Base-by-base conservation (phyloP, 2,329 filamentous ascomycete species). In the Colletotrichum nymphaeae region DNA sequence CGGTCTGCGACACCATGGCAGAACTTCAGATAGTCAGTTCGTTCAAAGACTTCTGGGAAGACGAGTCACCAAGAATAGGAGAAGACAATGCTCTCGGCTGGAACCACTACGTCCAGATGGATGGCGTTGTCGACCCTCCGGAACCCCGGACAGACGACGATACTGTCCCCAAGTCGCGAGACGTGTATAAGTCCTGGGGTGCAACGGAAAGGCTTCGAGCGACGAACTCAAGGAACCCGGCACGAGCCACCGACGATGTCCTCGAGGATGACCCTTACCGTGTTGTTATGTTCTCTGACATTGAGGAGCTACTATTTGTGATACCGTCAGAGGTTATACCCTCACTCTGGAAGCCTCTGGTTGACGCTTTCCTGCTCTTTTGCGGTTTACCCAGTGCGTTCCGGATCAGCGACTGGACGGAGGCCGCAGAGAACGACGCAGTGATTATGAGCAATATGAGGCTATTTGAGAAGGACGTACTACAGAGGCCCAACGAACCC, bases 41-140 rank as follows among this genome's bases (percentile, higher is more conserved):
- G 0, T 93, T 98, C 74, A 85, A 89, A 60, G 88, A 92, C 2
- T 98, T 97, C 75, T 98, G 97, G 97, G 95, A 98, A 72, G 94
- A 91, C 69, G 96, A 98, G 79, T 87, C 91, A 0, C 86, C 93
- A 0, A 90, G 96, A 6, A 88, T 98, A 67, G 96, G 96, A 11
- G 96, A 98, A 77, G 78, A 83, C 1, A 86, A 85, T 2, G 92
- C 94, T 3, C 86, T 87, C 74, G 95, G 95, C 1, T 98, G 95
- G 95, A 80, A 78, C 2, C 78, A 84, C n/a, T 91, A 87, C 76
- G 81, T 84, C 16, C 78, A 81, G n/a, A 78, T 77, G 19, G 79
- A 72, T 1, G 82, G 78, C 16, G 72, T 80, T 70, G 80, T 79
- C 19, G 86, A 88, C 37, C 78, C 84, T 2, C 85, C 86, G 1